Base-by-base conservation (phyloP, 495 filamentous ascomycete species). In the Apodospora peruviana region DNA sequence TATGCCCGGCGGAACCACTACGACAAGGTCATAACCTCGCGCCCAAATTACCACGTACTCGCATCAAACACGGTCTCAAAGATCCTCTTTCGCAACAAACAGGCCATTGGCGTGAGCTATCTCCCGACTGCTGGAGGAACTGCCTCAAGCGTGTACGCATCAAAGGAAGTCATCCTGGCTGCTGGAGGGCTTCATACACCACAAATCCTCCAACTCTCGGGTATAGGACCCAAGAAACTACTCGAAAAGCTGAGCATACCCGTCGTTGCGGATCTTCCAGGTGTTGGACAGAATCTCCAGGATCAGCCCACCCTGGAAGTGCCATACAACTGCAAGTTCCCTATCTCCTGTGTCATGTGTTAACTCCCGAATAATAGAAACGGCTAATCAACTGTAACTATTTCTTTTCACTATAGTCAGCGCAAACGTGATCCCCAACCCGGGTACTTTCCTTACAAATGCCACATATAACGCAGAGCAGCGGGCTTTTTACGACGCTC, bases 281-380 rank as follows among this genome's bases (percentile, higher is more conserved):
- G 86, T 53, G 81, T 91, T 10, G 88, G 88, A 47, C 79, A 90
- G 68, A 89, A 76, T 39, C 62, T 75, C 40, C 73, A 77, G 43
- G 75, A 79, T 43, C 74, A 79, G 46, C 56, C 62, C 10, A 62
- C 58, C 0, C 39, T 65, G 21, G 43, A 48, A 2, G 49, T 68
- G 17, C 48, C 52, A 17, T 65, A 54, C 29, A 57, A 51, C 36
- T 58, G 60, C 56, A 60, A 50, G 59, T 71, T 18, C 41, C 46
- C 2, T 43, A 57, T 12, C 37, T 45, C 5, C 44, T 54, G 17
- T 24, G 53, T 11, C 52, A 54, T 14, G 55, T 46, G 5, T 43
- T 16, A 40, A 35, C 18, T 18, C 59, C 61, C 45, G 52, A 64
- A n/a, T n/a, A n/a, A n/a, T n/a, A n/a, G n/a, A n/a, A n/a, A n/a